These are phyloP conservation scores for Lepidium africanum DNA, from an alignment of 345 rosid species.

Conservation along the genomic window DNA sequence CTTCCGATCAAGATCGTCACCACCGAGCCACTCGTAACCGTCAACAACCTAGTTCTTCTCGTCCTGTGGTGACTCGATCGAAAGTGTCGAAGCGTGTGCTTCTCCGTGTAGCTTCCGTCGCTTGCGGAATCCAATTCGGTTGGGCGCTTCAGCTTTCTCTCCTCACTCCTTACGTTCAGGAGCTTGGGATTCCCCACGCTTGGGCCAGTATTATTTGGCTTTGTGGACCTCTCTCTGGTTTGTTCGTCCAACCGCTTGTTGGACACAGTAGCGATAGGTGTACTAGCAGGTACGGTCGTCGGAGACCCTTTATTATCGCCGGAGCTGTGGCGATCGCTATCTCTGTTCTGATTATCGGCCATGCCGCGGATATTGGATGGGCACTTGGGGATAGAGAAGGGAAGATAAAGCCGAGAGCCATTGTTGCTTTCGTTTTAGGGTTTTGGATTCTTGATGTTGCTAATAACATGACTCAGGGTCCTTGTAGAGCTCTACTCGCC, in stretches of 20 bases:
- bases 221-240: slow-evolving; percentile 93
- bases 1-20: slow-evolving; percentile 29
- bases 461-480: slow-evolving; percentile 92
- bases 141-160: slow-evolving; percentile 98
- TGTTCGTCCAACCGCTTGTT: slow-evolving; percentile 82
- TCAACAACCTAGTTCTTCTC: slow-evolving; percentile 15
- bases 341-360: slow-evolving; percentile 63
- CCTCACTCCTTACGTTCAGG: slow-evolving; percentile 90
- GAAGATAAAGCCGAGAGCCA: slow-evolving; percentile 56
- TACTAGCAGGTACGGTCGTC: slow-evolving; percentile 82
- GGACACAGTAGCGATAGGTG: slow-evolving; percentile 91
- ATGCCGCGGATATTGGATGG: slow-evolving; percentile 94
- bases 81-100: slow-evolving; percentile 57
- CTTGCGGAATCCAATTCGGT: slow-evolving; percentile 93
- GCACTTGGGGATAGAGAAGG: slow-evolving; percentile 57
- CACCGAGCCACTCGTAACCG: slow-evolving; percentile 28
- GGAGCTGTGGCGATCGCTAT: slow-evolving; percentile 53
- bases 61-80: slow-evolving; percentile 23
- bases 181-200: slow-evolving; percentile 92
- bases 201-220: slow-evolving; percentile 98
- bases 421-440: slow-evolving; percentile 67
- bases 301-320: slow-evolving; percentile 66
- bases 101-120: slow-evolving; percentile 81
- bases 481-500: slow-evolving; percentile 91
- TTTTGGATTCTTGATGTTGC: slow-evolving; percentile 94